Evolutionary conservation across 129 eudicot genomes (phyloP).

Genomic region (Centrapalus pauciflorus): DNA sequence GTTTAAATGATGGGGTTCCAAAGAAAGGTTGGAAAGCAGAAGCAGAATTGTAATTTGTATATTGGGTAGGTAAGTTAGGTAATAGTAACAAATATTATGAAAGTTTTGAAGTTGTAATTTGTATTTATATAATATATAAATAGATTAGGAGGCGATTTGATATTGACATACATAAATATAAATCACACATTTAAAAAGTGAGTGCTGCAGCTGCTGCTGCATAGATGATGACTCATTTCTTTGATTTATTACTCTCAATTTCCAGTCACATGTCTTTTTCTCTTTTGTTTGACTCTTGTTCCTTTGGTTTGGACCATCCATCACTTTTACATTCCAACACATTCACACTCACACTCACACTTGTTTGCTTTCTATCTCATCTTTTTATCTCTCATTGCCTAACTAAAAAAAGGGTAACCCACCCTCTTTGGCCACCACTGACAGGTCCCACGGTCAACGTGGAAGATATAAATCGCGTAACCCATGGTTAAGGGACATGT

Average conservation of each 20-base stretch:
- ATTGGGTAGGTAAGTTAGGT: conserved; percentile 4
- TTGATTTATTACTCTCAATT: neutral
- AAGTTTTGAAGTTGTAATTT: neutral
- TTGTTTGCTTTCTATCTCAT: no score
- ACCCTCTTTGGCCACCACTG: neutral
- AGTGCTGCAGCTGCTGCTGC: conserved; percentile 14
- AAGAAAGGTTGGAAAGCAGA: neutral
- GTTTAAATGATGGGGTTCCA: no score
- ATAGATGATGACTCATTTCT: conserved; percentile 17
- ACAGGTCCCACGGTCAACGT: conserved; percentile 2
- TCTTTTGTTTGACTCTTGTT: neutral
- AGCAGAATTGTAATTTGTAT: neutral
- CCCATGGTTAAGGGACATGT: no score
- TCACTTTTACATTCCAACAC: neutral
- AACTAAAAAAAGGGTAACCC: no score
- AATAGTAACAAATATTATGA: neutral
- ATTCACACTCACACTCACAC: no score
- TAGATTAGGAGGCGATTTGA: conserved; percentile 19
- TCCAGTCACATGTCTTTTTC: conserved; percentile 3
- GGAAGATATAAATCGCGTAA: no score
- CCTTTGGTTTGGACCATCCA: conserved; percentile 14
- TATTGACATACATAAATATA: neutral
- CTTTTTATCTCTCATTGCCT: no score
- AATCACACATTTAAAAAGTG: no score
- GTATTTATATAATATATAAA: no score